Percentiles rank a stretch among this genome's conserved stretches.
Conservation (phyloP, 2,329 filamentous ascomycete genomes). For the Teratosphaeriaceae sp. region DNA sequence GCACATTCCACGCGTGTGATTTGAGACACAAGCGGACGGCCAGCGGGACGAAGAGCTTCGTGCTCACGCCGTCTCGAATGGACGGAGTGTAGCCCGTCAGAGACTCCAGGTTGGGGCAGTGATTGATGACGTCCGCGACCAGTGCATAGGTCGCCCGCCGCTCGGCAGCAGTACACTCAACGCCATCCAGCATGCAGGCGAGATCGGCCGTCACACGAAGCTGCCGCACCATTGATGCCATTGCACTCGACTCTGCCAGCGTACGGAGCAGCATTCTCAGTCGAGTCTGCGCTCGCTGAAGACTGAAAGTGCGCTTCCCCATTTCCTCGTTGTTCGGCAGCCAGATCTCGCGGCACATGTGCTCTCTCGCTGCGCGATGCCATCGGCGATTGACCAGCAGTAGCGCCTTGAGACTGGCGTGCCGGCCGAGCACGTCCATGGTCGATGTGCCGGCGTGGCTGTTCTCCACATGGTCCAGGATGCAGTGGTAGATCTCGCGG, state of each 20-base stretch:
- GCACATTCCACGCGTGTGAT: constrained; percentile 51
- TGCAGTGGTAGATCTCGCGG: constrained; percentile 48
- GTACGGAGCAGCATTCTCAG: constrained; percentile 50
- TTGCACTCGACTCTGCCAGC: constrained; percentile 43
- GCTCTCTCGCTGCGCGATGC: constrained; percentile 45
- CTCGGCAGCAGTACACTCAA: constrained; percentile 30
- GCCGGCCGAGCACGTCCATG: constrained; percentile 48
- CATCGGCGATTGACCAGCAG: constrained; percentile 51
- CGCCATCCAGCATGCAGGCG: constrained; percentile 27
- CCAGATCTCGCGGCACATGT: constrained; percentile 40
- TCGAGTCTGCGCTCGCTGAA: constrained; percentile 37
- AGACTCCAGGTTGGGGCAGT: constrained; percentile 51
- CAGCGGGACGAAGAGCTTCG: constrained; percentile 38
- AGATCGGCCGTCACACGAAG: constrained; percentile 48
- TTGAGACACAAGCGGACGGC: constrained; percentile 49
- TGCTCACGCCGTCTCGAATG: constrained; percentile 8
- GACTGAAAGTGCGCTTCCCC: constrained; percentile 38
- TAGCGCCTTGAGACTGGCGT: constrained; percentile 48
- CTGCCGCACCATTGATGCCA: constrained; percentile 48
- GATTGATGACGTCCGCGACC: constrained; percentile 52
- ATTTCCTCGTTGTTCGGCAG: constrained; percentile 25
- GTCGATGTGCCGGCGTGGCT: constrained; percentile 31
- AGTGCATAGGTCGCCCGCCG: constrained; percentile 43
- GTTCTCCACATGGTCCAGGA: constrained; percentile 44
- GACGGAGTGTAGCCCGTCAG: constrained; percentile 48